Conservation (phyloP, 306 rosid genomes). For the Nissolia schottii region DNA sequence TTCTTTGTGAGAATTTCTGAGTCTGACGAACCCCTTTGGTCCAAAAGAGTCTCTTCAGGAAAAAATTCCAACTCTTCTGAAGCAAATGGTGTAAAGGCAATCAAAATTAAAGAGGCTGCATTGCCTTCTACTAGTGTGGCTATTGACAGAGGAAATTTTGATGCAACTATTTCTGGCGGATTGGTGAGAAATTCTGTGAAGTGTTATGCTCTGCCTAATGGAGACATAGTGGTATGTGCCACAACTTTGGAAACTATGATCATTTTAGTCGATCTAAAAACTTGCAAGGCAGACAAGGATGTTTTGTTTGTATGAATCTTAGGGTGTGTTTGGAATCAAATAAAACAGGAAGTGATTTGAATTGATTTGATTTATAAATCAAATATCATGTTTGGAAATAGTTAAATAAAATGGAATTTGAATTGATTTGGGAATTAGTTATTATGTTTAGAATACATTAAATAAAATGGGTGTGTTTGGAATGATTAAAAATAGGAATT, state of each 20-base stretch:
- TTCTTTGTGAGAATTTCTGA: slow-evolving; percentile 93
- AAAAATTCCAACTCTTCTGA: slow-evolving; percentile 28
- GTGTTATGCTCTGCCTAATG: slow-evolving; percentile 83
- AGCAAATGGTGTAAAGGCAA: slow-evolving; percentile 31
- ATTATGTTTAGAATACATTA: too few relatives aligned
- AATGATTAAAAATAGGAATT: too few relatives aligned
- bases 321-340: too few relatives aligned
- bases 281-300: neutral
- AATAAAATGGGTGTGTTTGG: too few relatives aligned
- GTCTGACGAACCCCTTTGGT: slow-evolving; percentile 73
- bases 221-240: slow-evolving; percentile 91
- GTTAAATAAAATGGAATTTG: too few relatives aligned
- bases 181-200: slow-evolving; percentile 69
- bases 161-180: slow-evolving; percentile 70
- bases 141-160: slow-evolving; percentile 78
- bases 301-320: neutral
- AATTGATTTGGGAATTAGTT: too few relatives aligned
- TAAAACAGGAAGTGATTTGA: too few relatives aligned
- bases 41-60: slow-evolving; percentile 43
- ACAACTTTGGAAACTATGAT: slow-evolving; percentile 31
- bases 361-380: too few relatives aligned
- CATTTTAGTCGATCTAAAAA: slow-evolving; percentile 4
- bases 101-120: slow-evolving; percentile 35
- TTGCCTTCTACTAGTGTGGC: slow-evolving; percentile 41
- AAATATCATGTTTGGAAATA: too few relatives aligned